Conservation (phyloP, 345 rosid species). For the Aethionema arabicum region DNA sequence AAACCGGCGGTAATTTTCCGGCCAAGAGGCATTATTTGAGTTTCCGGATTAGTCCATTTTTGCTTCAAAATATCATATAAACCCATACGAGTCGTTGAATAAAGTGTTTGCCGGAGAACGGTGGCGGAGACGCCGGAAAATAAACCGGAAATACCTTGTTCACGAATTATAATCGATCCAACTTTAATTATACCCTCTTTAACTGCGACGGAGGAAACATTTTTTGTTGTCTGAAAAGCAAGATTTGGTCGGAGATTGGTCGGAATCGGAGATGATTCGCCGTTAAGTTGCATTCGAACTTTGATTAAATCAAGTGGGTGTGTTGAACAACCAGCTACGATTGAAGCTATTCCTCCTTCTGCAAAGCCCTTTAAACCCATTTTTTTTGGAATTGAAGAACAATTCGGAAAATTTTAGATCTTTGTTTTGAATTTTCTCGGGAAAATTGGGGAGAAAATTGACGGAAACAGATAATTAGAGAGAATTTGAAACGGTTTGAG, state of each 20-base stretch:
- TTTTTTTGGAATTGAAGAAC: neutral
- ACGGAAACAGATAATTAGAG: neutral
- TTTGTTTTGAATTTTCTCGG: neutral
- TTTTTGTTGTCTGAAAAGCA: conserved; percentile 45
- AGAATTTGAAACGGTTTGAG: neutral
- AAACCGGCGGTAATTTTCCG: conserved; percentile 62
- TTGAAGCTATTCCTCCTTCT: conserved; percentile 87
- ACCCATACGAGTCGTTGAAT: conserved; percentile 90
- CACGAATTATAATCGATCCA: conserved; percentile 53
- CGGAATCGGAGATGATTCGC: conserved; percentile 50
- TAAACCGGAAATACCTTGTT: conserved; percentile 66
- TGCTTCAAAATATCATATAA: conserved; percentile 67
- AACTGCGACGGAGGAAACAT: conserved; percentile 39
- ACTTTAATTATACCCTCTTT: conserved; percentile 51
- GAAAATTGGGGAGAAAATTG: conserved; percentile 2
- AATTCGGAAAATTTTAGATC: neutral
- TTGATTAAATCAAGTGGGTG: conserved; percentile 89
- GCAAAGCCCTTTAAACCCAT: conserved; percentile 87
- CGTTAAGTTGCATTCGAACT: conserved; percentile 90
- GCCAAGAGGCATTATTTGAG: conserved; percentile 51
- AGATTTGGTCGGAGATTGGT: conserved; percentile 65
- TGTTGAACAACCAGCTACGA: conserved; percentile 75
- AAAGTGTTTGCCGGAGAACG: conserved; percentile 77
- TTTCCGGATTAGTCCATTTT: conserved; percentile 71
- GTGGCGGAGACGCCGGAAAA: conserved; percentile 88